A percentile compares a stretch with the other conserved stretches of the same genome.
These are phyloP conservation scores for Didymella exigua DNA, from an alignment of 2,329 filamentous ascomycete species.

Conservation along the genomic window DNA sequence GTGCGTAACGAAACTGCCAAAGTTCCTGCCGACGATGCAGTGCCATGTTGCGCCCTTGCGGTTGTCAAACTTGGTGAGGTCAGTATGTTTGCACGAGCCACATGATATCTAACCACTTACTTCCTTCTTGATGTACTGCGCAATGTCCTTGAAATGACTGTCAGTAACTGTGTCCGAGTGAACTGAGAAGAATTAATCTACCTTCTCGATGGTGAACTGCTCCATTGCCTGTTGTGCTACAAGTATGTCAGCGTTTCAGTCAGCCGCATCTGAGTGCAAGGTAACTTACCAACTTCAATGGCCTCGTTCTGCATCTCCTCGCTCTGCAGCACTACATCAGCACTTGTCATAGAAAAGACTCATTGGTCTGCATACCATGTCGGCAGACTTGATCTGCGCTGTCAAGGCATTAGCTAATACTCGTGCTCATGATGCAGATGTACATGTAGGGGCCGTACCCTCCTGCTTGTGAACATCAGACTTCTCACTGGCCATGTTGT, in stretches of 20 bases:
- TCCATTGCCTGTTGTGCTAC: constrained; percentile 73
- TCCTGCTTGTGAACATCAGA: constrained; percentile 63
- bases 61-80: constrained; percentile 77
- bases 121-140: constrained; percentile 93
- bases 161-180: constrained; percentile 5
- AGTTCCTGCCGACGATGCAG: constrained; percentile 97
- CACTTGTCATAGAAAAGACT: background rate
- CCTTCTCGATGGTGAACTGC: constrained; percentile 75
- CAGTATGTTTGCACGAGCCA: no score
- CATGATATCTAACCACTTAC: constrained; percentile 55
- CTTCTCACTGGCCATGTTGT: constrained; percentile 59
- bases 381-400: constrained; percentile 98
- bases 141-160: constrained; percentile 73
- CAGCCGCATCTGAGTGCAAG: constrained; percentile 11
- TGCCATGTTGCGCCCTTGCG: constrained; percentile 99
- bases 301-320: constrained; percentile 97
- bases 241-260: constrained; percentile 30
- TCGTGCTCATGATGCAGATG: constrained; percentile 7
- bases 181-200: constrained; percentile 34
- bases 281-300: constrained; percentile 84
- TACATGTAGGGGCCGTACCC: constrained; percentile 53
- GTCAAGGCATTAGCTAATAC: constrained; percentile 38
- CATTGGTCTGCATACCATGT: constrained; percentile 77
- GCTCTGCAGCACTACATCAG: constrained; percentile 63
- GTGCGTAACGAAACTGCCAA: constrained; percentile 98